These are phyloP conservation scores for Sindora glabra DNA, from an alignment of 306 rosid genomes.

Conservation along the genomic window DNA sequence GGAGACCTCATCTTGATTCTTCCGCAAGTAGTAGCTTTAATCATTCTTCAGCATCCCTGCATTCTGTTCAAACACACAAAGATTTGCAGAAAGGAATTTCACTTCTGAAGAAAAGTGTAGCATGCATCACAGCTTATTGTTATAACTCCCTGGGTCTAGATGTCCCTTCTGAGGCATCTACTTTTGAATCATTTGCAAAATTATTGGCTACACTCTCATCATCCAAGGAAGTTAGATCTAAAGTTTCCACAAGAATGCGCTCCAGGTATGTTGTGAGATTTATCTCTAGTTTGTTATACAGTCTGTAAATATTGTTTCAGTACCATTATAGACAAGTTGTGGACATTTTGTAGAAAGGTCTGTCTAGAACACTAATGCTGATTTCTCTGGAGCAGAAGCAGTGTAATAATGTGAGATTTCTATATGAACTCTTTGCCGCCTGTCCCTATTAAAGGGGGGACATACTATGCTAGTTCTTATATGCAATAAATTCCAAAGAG, in stretches of 20 bases:
- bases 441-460: too few relatives aligned
- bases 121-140: slow-evolving; percentile 82
- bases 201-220: slow-evolving; percentile 83
- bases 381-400: too few relatives aligned
- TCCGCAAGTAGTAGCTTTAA: slow-evolving; percentile 72
- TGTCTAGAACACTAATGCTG: not conserved
- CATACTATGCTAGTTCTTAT: not conserved
- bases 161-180: slow-evolving; percentile 81
- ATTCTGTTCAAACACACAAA: slow-evolving; percentile 68
- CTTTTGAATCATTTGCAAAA: slow-evolving; percentile 88
- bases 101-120: slow-evolving; percentile 89
- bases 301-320: not conserved
- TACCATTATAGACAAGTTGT: not conserved
- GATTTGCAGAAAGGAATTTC: slow-evolving; percentile 93
- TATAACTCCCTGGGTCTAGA: slow-evolving; percentile 75
- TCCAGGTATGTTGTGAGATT: slow-evolving; percentile 56
- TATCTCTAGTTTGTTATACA: not conserved
- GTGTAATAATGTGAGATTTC: not conserved
- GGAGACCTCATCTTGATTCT: slow-evolving; percentile 65
- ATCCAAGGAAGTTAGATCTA: slow-evolving; percentile 86
- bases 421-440: not conserved
- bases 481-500: not conserved
- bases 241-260: slow-evolving; percentile 62
- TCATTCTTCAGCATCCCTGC: slow-evolving; percentile 67
- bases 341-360: not conserved